Evolutionary conservation across 257 asterid genomes (phyloP), one percentile per base, ranked within the genome.

Genomic region (Cordia subcordata): DNA sequence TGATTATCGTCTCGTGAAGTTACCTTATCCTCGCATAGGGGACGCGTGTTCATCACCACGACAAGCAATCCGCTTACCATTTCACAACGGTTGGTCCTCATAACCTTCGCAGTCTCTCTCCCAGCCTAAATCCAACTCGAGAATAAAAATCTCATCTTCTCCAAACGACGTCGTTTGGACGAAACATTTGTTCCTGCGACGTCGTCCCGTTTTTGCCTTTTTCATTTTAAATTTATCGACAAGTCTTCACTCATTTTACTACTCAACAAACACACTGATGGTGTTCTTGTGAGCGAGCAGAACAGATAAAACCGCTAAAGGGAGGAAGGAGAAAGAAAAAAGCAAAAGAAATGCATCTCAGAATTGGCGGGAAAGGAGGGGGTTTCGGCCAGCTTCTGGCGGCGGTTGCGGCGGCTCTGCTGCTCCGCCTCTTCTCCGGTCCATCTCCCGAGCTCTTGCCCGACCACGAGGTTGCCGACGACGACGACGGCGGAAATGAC

Each of bases 311-410:
- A n/a, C n/a, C n/a, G n/a, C n/a, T n/a, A n/a, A n/a, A n/a, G n/a
- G n/a, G n/a, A n/a, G n/a, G n/a, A n/a, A n/a, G n/a, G 18, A 16
- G 10, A 40, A 53, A n/a, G 22, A 15, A 46, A 40, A 58, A 52
- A 20, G 62, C 69, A 55, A 49, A 64, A 70, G 17, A n/a, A n/a
- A 71, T 50, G 72, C 44, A 85, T 95, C 77, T 68, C 64, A 77
- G 70, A 68, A 72, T 85, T 72, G 86, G 82, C 80, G 90, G 85
- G 69, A 82, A 82, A 75, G 81, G 82, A 17, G 84, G 88, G 10
- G 96, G 96, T 67, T 60, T 83, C 4, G 98, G 92, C 59, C 94
- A 88, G 77, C 69, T 91, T 21, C 75, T 91, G 72, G 91, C 77
- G 51, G 98, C 96, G 16, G 94, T 73, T 0, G 94, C 92, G 74